Conservation (phyloP, 148 eudicot genomes). For the Chenopodium formosanum region DNA sequence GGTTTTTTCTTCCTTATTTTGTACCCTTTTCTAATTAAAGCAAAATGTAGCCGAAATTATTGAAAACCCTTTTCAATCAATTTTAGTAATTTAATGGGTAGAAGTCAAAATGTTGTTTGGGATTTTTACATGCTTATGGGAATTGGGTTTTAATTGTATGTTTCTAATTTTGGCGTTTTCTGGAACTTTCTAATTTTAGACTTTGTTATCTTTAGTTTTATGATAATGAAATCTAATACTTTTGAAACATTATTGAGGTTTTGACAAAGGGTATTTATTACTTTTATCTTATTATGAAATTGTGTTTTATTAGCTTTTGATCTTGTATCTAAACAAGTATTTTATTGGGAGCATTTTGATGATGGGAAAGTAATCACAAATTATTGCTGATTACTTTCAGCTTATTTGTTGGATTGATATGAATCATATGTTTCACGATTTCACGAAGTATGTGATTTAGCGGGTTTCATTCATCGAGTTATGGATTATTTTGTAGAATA, state of each 20-base stretch:
- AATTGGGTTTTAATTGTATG: neutral
- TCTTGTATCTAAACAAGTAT: neutral
- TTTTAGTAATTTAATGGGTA: conserved; percentile 5
- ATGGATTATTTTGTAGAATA: too few species aligned
- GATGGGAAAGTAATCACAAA: neutral
- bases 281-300: too few species aligned
- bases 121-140: neutral
- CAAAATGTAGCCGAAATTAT: neutral
- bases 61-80: neutral
- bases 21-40: neutral
- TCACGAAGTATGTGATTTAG: too few species aligned
- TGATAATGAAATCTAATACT: neutral
- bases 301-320: neutral
- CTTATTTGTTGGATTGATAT: neutral
- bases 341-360: neutral
- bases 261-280: neutral
- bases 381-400: conserved; percentile 11
- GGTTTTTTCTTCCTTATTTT: neutral
- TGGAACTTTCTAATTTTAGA: neutral
- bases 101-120: neutral
- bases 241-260: neutral
- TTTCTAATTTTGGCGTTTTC: neutral
- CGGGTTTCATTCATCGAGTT: too few species aligned
- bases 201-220: neutral
- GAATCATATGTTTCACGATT: too few species aligned